These are phyloP conservation scores for Periglandula ipomoeae DNA, from an alignment of 2,329 filamentous ascomycete species.

Conservation along the genomic window DNA sequence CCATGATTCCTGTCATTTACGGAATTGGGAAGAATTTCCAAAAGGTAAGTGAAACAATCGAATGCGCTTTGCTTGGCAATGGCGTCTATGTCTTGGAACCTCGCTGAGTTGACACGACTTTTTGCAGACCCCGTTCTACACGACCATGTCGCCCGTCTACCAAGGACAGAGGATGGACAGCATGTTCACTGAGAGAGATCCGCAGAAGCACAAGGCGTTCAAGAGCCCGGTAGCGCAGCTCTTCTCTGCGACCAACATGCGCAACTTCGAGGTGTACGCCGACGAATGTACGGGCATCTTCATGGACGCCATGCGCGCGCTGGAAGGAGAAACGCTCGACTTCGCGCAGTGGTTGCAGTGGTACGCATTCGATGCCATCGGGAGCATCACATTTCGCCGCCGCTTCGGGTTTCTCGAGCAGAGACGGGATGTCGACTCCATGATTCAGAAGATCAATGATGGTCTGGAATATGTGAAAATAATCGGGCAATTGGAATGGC, in stretches of 20 bases:
- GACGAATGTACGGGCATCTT: slow-evolving; percentile 9
- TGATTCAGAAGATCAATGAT: slow-evolving; percentile 27
- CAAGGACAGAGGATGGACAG: slow-evolving; percentile 6
- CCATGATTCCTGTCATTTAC: slow-evolving; percentile 7
- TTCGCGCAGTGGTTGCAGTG: slow-evolving; percentile 52
- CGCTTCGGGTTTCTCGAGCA: slow-evolving; percentile 53
- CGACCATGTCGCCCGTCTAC: background rate
- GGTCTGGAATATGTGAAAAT: slow-evolving; percentile 19
- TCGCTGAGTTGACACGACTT: background rate
- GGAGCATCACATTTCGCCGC: slow-evolving; percentile 51
- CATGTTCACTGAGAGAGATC: slow-evolving; percentile 9
- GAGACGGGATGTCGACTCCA: slow-evolving; percentile 52
- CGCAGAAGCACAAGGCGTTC: slow-evolving; percentile 8
- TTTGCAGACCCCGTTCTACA: slow-evolving; percentile 2
- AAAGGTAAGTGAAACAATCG: slow-evolving; percentile 5
- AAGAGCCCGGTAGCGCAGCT: slow-evolving; percentile 9
- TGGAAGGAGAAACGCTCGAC: slow-evolving; percentile 27
- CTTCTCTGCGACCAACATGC: slow-evolving; percentile 11
- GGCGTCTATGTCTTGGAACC: no score
- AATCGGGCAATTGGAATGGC: slow-evolving; percentile 14
- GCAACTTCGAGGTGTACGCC: slow-evolving; percentile 6
- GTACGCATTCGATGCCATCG: slow-evolving; percentile 57
- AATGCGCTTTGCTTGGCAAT: no score
- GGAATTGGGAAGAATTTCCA: slow-evolving; percentile 9
- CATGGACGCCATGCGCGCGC: slow-evolving; percentile 2